Percentiles rank a stretch among this genome's conserved stretches.
phyloP scores from a whole-genome alignment of 2,329 filamentous ascomycete species.

The Teratosphaeria destructans region DNA sequence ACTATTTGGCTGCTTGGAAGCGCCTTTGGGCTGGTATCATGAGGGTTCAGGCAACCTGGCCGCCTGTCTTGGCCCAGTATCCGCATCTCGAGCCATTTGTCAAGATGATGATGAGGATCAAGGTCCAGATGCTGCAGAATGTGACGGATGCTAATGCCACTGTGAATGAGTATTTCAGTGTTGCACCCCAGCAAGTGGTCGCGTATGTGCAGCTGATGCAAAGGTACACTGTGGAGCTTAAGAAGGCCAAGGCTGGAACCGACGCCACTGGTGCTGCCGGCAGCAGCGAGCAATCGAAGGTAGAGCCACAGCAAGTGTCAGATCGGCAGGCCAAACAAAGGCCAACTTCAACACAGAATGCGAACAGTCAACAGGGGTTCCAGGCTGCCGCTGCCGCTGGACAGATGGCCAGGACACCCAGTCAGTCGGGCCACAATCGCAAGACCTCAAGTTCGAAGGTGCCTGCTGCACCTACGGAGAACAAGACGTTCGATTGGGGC shows the following conservation, averaged over 20 bases:
- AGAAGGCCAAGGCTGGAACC: conserved; percentile 12
- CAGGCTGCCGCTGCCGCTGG: conserved; percentile 1
- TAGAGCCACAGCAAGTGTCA: conserved; percentile 5
- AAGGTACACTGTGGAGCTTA: conserved; percentile 19
- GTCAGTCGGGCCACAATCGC: conserved; percentile 14
- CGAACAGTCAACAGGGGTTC: conserved; percentile 1
- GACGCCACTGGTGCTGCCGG: conserved; percentile 5
- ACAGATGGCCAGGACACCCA: conserved; percentile 10
- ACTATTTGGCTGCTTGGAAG: conserved; percentile 9
- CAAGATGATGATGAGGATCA: conserved; percentile 16
- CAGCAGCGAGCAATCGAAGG: conserved; percentile 6
- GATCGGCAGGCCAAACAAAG: conserved; percentile 3
- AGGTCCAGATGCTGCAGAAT: conserved; percentile 19
- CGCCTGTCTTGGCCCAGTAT: conserved; percentile 9
- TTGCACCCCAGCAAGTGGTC: conserved; percentile 15
- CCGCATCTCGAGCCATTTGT: conserved; percentile 15
- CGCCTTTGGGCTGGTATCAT: conserved; percentile 17
- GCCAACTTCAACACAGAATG: background rate
- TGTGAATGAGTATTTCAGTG: conserved; percentile 19
- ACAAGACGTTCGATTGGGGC: conserved; percentile 25
- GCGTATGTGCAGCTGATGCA: conserved; percentile 14
- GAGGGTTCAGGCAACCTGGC: conserved; percentile 15
- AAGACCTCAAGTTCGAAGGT: conserved; percentile 18
- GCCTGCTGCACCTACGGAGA: conserved; percentile 22
- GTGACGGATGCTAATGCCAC: conserved; percentile 12